phyloP scores from a whole-genome alignment of 2,329 filamentous ascomycete species.

The Paecilomyces niveus region DNA sequence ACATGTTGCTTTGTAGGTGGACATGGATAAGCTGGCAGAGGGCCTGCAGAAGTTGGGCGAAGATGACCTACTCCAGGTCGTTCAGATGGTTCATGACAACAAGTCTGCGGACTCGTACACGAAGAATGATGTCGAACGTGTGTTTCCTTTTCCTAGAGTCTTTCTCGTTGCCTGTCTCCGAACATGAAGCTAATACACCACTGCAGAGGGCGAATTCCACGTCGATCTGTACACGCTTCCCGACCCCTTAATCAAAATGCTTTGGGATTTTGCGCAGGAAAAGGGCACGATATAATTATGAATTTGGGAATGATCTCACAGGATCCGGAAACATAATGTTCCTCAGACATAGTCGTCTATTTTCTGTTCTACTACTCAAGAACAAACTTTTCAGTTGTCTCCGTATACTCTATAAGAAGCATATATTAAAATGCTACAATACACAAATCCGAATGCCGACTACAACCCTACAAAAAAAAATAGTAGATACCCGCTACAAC shows the following conservation, averaged over 20 bases:
- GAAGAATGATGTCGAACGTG: slow-evolving; percentile 93
- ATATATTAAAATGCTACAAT: background rate
- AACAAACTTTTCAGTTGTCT: background rate
- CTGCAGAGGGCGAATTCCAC: slow-evolving; percentile 85
- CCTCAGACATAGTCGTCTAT: background rate
- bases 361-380: background rate
- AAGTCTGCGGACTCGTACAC: slow-evolving; percentile 92
- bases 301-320: background rate
- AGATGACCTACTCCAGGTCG: slow-evolving; percentile 88
- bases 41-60: slow-evolving; percentile 81
- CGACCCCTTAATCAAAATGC: slow-evolving; percentile 78
- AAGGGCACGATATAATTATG: slow-evolving; percentile 31
- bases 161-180: background rate
- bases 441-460: background rate
- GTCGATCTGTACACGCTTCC: slow-evolving; percentile 98
- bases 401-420: background rate
- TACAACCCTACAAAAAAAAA: background rate
- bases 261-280: slow-evolving; percentile 75
- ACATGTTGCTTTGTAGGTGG: slow-evolving; percentile 42
- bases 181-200: background rate
- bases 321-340: background rate
- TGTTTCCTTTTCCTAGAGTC: slow-evolving; percentile 37
- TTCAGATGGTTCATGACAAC: slow-evolving; percentile 97
- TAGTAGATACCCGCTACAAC: background rate
- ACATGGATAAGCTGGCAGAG: slow-evolving; percentile 96